Evolutionary conservation across 768 basidiomycete genomes (phyloP).

Genomic region (Leccinum incarnatum): DNA sequence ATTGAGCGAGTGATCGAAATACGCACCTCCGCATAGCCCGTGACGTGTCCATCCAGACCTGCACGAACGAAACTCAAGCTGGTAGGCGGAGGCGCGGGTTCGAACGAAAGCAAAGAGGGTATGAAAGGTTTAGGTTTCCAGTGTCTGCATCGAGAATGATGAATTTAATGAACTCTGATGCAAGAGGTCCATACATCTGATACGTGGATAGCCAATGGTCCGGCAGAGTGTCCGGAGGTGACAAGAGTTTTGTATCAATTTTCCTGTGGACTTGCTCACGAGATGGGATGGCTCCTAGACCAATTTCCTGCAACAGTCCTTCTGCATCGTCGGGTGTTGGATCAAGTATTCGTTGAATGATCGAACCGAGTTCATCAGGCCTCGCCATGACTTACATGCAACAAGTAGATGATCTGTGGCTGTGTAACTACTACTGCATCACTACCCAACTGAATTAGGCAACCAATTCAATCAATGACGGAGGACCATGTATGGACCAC

Average conservation of each 20-base stretch:
- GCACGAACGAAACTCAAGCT: constrained; percentile 68
- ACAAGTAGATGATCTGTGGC: constrained; percentile 14
- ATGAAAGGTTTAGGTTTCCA: constrained; percentile 66
- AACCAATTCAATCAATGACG: neutral
- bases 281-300: constrained; percentile 55
- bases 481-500: neutral
- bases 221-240: constrained; percentile 65
- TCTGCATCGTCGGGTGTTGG: constrained; percentile 41
- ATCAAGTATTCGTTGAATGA: constrained; percentile 48
- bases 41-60: constrained; percentile 77
- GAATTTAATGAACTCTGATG: constrained; percentile 9
- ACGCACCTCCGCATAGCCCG: constrained; percentile 76
- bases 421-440: constrained; percentile 10
- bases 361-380: constrained; percentile 14
- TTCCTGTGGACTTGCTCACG: constrained; percentile 58
- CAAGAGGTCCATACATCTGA: constrained; percentile 65
- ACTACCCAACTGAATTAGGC: neutral
- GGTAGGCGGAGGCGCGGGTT: constrained; percentile 75
- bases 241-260: constrained; percentile 73
- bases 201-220: constrained; percentile 74
- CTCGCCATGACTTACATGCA: constrained; percentile 17
- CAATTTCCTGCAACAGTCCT: constrained; percentile 51
- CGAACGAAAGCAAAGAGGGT: constrained; percentile 59
- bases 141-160: constrained; percentile 44
- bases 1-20: constrained; percentile 6